Conservation (phyloP, 495 filamentous ascomycete species). For the Neurospora cerealis region DNA sequence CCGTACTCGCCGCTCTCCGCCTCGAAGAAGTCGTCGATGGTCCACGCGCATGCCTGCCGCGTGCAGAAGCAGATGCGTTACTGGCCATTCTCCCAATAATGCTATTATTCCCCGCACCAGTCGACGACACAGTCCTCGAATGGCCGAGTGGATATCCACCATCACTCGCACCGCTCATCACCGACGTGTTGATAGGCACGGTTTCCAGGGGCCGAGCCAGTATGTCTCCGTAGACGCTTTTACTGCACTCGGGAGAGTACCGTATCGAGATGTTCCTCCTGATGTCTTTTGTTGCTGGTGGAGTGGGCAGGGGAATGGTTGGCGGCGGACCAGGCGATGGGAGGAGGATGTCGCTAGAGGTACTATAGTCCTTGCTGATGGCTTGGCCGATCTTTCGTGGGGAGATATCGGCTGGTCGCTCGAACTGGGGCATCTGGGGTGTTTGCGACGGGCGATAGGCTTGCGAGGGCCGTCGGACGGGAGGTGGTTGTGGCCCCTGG, state of each 20-base stretch:
- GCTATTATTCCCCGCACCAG: background rate
- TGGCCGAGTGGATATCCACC: background rate
- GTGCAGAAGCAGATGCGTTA: background rate
- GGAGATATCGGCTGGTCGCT: background rate
- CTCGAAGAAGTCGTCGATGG: background rate
- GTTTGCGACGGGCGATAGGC: background rate
- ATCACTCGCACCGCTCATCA: background rate
- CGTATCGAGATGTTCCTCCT: background rate
- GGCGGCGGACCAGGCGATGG: background rate
- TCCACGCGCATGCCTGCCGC: background rate
- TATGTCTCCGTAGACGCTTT: conserved; percentile 2
- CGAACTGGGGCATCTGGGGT: background rate
- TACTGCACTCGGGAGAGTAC: background rate
- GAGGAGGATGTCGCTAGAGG: background rate
- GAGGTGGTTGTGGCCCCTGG: background rate
- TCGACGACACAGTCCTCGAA: background rate
- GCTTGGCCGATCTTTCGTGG: background rate
- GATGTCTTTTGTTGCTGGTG: background rate
- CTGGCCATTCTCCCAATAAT: background rate
- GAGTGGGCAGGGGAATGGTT: background rate
- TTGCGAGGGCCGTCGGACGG: background rate
- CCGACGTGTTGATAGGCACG: background rate
- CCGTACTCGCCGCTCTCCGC: background rate
- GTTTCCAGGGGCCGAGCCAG: background rate
- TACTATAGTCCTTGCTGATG: background rate